These are phyloP conservation scores for Silene conica DNA, from an alignment of 148 eudicot species.

Conservation along the genomic window DNA sequence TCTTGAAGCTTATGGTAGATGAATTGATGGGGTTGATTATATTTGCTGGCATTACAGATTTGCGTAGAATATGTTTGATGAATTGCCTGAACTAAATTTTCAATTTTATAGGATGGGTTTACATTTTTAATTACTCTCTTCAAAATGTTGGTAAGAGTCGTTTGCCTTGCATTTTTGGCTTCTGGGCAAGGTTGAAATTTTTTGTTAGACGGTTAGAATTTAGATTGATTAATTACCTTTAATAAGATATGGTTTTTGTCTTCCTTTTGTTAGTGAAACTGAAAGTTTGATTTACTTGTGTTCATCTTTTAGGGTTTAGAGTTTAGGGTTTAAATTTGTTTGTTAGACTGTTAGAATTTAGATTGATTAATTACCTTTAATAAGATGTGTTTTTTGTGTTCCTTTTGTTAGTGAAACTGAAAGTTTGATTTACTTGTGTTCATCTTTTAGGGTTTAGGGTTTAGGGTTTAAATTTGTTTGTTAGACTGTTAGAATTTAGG, in stretches of 20 bases:
- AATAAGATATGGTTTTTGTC: neutral
- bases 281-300: too few relatives aligned
- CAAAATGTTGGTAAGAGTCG: neutral
- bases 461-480: too few relatives aligned
- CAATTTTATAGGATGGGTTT: neutral
- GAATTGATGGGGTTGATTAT: neutral
- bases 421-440: too few relatives aligned
- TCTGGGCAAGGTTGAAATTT: too few relatives aligned
- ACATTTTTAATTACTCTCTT: neutral
- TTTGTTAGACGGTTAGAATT: neutral
- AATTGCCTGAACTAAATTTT: conserved; percentile 18
- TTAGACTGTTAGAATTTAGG: neutral
- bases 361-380: too few relatives aligned
- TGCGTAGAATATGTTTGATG: conserved; percentile 28
- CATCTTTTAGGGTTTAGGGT: too few relatives aligned
- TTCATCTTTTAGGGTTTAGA: too few relatives aligned
- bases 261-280: too few relatives aligned
- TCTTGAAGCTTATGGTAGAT: neutral
- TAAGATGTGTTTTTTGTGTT: neutral
- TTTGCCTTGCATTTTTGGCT: too few relatives aligned
- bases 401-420: too few relatives aligned
- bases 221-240: too few relatives aligned
- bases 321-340: too few relatives aligned
- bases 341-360: neutral
- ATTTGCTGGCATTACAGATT: neutral